Percentiles rank a stretch among this genome's conserved stretches.
phyloP scores from a whole-genome alignment of 2,329 filamentous ascomycete species.

The Claviceps humidiphila region DNA sequence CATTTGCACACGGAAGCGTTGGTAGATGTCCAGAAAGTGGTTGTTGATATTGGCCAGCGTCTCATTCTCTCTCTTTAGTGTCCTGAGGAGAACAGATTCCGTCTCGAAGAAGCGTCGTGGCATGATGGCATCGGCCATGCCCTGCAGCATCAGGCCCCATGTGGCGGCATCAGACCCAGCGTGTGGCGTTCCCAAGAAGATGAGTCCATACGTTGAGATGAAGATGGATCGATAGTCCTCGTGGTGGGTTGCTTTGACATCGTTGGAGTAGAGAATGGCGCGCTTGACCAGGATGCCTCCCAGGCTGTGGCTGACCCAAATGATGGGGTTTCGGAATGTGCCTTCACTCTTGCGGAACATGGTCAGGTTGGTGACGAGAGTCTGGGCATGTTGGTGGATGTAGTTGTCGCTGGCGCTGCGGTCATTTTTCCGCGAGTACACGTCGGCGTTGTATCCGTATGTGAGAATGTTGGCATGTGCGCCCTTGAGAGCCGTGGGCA shows the following conservation, averaged over 20 bases:
- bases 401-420: constrained; percentile 50
- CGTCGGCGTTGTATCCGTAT: constrained; percentile 64
- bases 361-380: constrained; percentile 47
- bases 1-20: constrained; percentile 61
- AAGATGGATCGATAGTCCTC: constrained; percentile 56
- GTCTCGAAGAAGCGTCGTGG: constrained; percentile 54
- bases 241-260: constrained; percentile 43
- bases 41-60: constrained; percentile 61
- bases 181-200: constrained; percentile 69
- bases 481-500: constrained; percentile 45
- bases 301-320: constrained; percentile 64
- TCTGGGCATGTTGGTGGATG: constrained; percentile 60
- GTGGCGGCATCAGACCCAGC: constrained; percentile 54
- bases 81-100: constrained; percentile 53
- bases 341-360: constrained; percentile 47
- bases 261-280: constrained; percentile 53
- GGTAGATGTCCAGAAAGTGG: constrained; percentile 58
- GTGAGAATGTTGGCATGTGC: constrained; percentile 51
- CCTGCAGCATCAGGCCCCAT: constrained; percentile 55
- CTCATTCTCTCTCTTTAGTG: constrained; percentile 62
- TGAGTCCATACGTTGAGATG: constrained; percentile 61
- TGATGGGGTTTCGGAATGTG: constrained; percentile 50
- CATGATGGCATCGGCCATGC: constrained; percentile 50
- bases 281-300: constrained; percentile 62
- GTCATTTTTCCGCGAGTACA: constrained; percentile 33